Conservation (phyloP, 225 moss, liverwort and hornwort species). For the Polytrichum formosum region DNA sequence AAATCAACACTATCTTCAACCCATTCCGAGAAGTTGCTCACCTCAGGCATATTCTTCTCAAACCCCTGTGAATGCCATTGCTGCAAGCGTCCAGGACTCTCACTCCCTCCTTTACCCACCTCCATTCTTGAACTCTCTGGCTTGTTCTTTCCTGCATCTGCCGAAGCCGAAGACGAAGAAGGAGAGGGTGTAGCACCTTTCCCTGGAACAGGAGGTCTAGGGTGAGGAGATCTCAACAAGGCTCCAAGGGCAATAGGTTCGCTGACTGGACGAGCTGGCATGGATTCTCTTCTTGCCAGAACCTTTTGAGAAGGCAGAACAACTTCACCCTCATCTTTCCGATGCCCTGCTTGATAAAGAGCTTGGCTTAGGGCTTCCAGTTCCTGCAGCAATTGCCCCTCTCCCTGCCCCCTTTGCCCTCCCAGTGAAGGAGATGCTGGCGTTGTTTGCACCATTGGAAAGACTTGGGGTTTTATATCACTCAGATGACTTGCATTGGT, state of each 20-base stretch:
- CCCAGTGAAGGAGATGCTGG: constrained; percentile 35
- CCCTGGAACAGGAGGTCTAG: constrained; percentile 39
- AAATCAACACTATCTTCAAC: constrained; percentile 67
- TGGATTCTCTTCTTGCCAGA: constrained; percentile 51
- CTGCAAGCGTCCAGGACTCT: constrained; percentile 43
- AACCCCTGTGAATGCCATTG: constrained; percentile 74
- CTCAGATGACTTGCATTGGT: too few relatives aligned
- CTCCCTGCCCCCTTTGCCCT: constrained; percentile 46
- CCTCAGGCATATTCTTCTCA: constrained; percentile 64
- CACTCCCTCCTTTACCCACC: constrained; percentile 18
- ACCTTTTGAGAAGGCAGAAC: constrained; percentile 17
- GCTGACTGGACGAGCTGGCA: constrained; percentile 35
- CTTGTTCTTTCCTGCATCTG: constrained; percentile 25
- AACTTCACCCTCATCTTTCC: constrained; percentile 29
- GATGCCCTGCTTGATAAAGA: constrained; percentile 78
- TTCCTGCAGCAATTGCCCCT: constrained; percentile 78
- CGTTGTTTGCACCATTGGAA: constrained; percentile 47
- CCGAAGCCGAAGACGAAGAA: not conserved
- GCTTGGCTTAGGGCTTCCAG: constrained; percentile 96
- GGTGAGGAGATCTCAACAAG: constrained; percentile 29
- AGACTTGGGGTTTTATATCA: too few relatives aligned
- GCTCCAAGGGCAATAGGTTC: constrained; percentile 32
- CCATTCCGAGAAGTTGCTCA: constrained; percentile 62
- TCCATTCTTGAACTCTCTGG: constrained; percentile 20
- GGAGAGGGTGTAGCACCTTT: constrained; percentile 7